phyloP scores from a whole-genome alignment of 1,284 basidiomycete genomes.

The Marasmius oreades region DNA sequence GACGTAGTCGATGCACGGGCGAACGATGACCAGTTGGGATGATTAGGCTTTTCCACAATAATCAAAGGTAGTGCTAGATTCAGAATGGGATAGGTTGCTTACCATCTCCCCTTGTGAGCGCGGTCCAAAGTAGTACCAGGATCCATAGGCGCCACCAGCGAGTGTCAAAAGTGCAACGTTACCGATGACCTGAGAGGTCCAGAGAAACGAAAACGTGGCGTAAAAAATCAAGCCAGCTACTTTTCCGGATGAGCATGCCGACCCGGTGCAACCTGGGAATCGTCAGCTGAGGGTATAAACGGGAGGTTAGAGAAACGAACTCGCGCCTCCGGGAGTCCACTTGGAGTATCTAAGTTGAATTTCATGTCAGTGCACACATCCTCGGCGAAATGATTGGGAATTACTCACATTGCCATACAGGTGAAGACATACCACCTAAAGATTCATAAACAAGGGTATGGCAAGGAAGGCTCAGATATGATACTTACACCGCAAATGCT shows the following conservation, averaged over 20 bases:
- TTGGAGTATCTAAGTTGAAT: conserved; percentile 55
- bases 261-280: conserved; percentile 25
- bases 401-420: conserved; percentile 59
- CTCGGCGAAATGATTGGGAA: conserved; percentile 7
- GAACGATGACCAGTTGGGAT: conserved; percentile 72
- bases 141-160: conserved; percentile 60
- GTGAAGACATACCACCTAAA: conserved; percentile 69
- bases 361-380: conserved; percentile 8
- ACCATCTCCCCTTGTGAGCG: conserved; percentile 61
- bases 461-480: background rate
- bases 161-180: conserved; percentile 81
- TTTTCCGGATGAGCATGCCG: conserved; percentile 42
- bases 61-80: conserved; percentile 5
- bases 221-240: conserved; percentile 73
- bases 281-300: conserved; percentile 5
- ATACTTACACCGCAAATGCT: conserved; percentile 62
- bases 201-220: conserved; percentile 78
- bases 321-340: conserved; percentile 73
- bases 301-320: conserved; percentile 32
- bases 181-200: conserved; percentile 77
- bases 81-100: conserved; percentile 9
- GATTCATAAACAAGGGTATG: conserved; percentile 3
- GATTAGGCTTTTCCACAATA: conserved; percentile 51
- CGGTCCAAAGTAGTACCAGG: conserved; percentile 76
- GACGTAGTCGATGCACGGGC: conserved; percentile 81